Percentiles rank a stretch among this genome's conserved stretches.
Conservation (phyloP, 78 protist genomes). For the Emiliania huxleyi region DNA sequence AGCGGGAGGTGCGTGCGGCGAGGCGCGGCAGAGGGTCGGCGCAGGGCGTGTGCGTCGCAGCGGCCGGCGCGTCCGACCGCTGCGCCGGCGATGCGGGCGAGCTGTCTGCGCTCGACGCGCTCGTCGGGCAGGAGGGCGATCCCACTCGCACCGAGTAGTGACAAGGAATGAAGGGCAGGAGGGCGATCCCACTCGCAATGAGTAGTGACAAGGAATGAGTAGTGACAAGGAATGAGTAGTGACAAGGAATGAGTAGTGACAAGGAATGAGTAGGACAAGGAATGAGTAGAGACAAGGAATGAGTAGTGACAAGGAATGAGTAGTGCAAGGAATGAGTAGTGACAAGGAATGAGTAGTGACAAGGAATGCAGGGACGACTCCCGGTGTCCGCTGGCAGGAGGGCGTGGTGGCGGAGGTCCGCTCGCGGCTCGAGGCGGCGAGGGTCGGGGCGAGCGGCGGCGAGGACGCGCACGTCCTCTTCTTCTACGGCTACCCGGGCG, state of each 20-base stretch:
- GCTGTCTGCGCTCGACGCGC: too few relatives aligned
- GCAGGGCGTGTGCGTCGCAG: not conserved
- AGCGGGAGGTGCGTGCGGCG: not conserved
- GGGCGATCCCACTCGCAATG: not conserved
- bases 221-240: too few relatives aligned
- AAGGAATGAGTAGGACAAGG: too few relatives aligned
- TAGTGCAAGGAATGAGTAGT: too few relatives aligned
- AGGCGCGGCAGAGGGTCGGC: not conserved
- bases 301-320: not conserved
- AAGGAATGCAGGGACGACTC: not conserved
- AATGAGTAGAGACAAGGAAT: too few relatives aligned
- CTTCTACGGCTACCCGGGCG: slow-evolving; percentile 25
- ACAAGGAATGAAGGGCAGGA: too few relatives aligned
- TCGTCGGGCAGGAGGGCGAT: too few relatives aligned
- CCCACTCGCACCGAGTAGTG: too few relatives aligned
- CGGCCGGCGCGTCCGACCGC: too few relatives aligned
- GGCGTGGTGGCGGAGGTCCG: not conserved
- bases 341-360: not conserved
- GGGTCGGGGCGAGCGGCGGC: not conserved
- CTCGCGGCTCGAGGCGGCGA: not conserved
- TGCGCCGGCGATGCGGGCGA: too few relatives aligned
- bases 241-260: too few relatives aligned
- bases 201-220: too few relatives aligned
- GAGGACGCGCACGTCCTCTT: slow-evolving; percentile 1
- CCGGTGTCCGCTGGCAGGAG: not conserved